A percentile compares a stretch with the other conserved stretches of the same genome.
Conservation (phyloP, 2,329 filamentous ascomycete genomes). For the Aspergillus viridinutans region DNA sequence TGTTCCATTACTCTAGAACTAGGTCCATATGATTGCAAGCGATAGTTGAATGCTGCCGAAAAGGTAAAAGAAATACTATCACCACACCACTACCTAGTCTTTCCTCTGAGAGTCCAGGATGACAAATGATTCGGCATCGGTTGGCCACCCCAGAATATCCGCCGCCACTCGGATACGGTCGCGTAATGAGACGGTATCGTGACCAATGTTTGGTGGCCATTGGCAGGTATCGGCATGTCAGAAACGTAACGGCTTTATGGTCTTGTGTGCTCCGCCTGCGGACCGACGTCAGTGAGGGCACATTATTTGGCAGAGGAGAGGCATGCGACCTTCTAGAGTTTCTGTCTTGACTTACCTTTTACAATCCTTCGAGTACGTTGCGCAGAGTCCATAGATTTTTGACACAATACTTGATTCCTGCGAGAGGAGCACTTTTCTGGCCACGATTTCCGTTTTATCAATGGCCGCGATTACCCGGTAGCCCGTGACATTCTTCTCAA, state of each 20-base stretch:
- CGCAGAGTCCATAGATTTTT: not conserved
- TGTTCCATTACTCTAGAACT: not conserved
- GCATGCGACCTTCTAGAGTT: not conserved
- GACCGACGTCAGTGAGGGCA: conserved; percentile 18
- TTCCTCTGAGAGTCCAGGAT: not conserved
- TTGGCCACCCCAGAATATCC: conserved; percentile 4
- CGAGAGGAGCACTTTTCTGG: conserved; percentile 1
- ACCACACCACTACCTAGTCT: not conserved
- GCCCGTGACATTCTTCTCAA: conserved; percentile 21
- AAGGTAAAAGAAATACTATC: too few species aligned
- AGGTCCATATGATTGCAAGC: not conserved
- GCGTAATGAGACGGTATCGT: conserved; percentile 19
- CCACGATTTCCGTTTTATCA: conserved; percentile 4
- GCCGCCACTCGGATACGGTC: conserved; percentile 16
- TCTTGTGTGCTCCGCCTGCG: conserved; percentile 10
- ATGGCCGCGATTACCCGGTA: conserved; percentile 27
- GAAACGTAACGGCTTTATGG: conserved; percentile 15
- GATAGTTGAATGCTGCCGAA: too few species aligned
- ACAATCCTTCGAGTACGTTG: not conserved
- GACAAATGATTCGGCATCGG: conserved; percentile 4
- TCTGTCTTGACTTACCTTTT: not conserved
- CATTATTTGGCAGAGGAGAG: conserved; percentile 4
- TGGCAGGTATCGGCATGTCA: conserved; percentile 33
- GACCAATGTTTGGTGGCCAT: conserved; percentile 6
- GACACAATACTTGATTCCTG: not conserved